Base-by-base conservation (phyloP, 352 stramenopile species). In the Globisporangium heterothallicum region DNA sequence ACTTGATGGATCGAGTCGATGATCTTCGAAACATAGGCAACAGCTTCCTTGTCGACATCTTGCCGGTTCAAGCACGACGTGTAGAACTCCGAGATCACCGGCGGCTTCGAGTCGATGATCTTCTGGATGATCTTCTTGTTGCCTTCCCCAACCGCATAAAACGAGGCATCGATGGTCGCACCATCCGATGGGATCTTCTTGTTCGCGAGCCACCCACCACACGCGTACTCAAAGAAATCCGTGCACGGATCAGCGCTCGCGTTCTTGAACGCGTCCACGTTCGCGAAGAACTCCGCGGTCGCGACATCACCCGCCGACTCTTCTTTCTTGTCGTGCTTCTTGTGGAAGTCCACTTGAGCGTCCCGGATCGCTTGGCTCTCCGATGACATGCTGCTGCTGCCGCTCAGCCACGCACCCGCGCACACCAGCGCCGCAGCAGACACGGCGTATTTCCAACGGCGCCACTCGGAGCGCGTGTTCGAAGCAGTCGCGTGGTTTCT, bases 181-280 rank as follows among this genome's bases (percentile, higher is more conserved):
- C 59, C 49, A 44, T 83, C 67, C 19, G 58, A 48, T 30, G 76
- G 70, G 22, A 91, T 73, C 42, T 76, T 61, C 30, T 88, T 60
- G 2, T 32, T 60, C n/a, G 61, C 41, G 35, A 89, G 70, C 82
- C 82, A 92, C 12, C 76, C 74, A 18, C 75, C 78, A 47, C 82
- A 90, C 16, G 80, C 78, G 60, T 88, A 87, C 48, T 74, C 56
- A 61, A 85, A 89, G 52, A 92, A 92, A 41, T 92, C 77, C 2
- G 76, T 59, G 49, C 82, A 92, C 30, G 82, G 82, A 45, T 90
- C 75, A 9, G 62, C 63, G 1, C 52, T 62, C 30, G 51, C 47
- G 56, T 90, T 77, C 52, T 86, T 83, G 35, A 74, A 75, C 6
- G 62, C 53, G 18, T 82, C 64, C 29, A 84, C 42, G 19, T 4